phyloP scores from a whole-genome alignment of 202 grass and related monocot species.

The Schoenoplectus tabernaemontani region DNA sequence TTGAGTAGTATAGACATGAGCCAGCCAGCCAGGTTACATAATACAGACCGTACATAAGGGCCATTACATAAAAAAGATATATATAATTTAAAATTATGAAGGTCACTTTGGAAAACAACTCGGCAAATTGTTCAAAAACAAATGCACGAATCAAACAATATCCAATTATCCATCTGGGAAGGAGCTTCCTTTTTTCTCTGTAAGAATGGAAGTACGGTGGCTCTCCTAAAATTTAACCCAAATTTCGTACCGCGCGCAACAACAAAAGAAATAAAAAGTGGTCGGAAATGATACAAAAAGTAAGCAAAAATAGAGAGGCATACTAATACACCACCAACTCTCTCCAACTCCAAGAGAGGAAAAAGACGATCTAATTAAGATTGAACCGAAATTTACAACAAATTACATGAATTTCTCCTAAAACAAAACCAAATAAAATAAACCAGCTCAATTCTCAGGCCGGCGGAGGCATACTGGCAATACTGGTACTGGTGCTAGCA shows the following conservation, averaged over 20 bases:
- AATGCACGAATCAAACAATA: slow-evolving; percentile 5
- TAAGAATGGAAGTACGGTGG: not conserved
- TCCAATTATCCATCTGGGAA: not conserved
- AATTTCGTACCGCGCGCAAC: not conserved
- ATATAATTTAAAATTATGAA: not conserved
- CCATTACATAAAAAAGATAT: not conserved
- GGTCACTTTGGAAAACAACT: not conserved
- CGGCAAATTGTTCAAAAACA: not conserved
- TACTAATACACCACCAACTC: not conserved
- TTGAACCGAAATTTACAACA: slow-evolving; percentile 33
- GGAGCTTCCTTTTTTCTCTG: not conserved
- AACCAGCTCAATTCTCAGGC: slow-evolving; percentile 4
- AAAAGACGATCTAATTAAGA: slow-evolving; percentile 15
- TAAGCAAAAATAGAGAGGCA: slow-evolving; percentile 7
- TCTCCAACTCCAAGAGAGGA: slow-evolving; percentile 7
- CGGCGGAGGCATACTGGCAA: not conserved
- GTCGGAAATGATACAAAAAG: not conserved
- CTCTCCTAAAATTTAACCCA: not conserved
- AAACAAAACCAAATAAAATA: slow-evolving; percentile 25
- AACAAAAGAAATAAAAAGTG: not conserved
- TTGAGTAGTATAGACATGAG: not conserved
- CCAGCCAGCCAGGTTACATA: not conserved
- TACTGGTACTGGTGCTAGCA: not conserved
- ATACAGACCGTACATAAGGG: not conserved
- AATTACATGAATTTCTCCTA: slow-evolving; percentile 32